Base-by-base conservation (phyloP, 495 filamentous ascomycete genomes). In the Acidomyces sp. region DNA sequence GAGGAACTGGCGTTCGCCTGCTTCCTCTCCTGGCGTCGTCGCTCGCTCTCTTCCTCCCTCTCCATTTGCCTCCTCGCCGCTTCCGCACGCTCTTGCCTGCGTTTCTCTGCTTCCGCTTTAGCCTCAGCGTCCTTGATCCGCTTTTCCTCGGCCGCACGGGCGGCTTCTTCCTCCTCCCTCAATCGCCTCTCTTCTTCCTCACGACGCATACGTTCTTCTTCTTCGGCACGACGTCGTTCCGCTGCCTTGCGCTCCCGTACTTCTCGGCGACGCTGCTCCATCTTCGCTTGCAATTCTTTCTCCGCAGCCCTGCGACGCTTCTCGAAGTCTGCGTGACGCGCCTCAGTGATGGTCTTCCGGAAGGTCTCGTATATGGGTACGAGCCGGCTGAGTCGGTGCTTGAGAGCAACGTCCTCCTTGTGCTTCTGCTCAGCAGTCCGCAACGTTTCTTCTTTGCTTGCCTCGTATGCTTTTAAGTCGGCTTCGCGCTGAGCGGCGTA, bases 291-390 rank as follows among this genome's bases (percentile, higher is more conserved):
- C 37, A 92, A 72, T 52, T 96, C 88, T 37, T 75, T 75, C 67
- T 94, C 82, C 22, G 90, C 90, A 52, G 80, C 75, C 62, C 78
- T 83, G 55, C 82, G 78, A 35, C 87, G 77, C 66, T 81, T 85
- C 70, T 96, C 92, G 54, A 96, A 96, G 60, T 96, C 83, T 51
- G 93, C 82, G 54, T 84, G 82, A 49, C 90, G 81, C 55, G 85
- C 78, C 56, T 86, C 78, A 36, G 79, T 78, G 20, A 95, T 69
- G 23, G 80, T 72, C 43, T 78, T 67, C 48, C 78, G 71, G 74
- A 93, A 96, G 18, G 59, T 68, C 59, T 83, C 84, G 64, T 94
- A 97, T 23, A 64, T 57, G 5, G 74, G 72, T 40, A 96, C 75
- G 34, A 97, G 73, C 37, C 86, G 75, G 49, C 70, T 72, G 18